Evolutionary conservation across 805 yeast genomes (phyloP), one percentile per base, ranked within the genome.

Genomic region (Saccharomyces cerevisiae): DNA sequence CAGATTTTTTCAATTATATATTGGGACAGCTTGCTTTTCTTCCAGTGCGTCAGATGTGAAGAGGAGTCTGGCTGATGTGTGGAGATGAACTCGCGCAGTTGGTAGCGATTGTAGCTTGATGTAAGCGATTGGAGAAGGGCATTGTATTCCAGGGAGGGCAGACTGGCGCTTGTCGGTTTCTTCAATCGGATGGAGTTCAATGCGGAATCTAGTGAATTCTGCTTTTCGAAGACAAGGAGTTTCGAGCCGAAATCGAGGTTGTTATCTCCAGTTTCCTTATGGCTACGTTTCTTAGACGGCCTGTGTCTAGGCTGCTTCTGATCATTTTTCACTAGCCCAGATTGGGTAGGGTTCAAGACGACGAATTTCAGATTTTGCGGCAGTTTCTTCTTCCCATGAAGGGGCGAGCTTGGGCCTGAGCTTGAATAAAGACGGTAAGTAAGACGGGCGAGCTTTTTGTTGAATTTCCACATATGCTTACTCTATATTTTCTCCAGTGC

Each of bases 331-430:
- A 61, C 51, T 5, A 65, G 52, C 2, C 70, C 70, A 2, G 69
- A 62, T 49, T 66, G 65, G 24, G 51, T 53, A 5, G 64, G 67
- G 51, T 64, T 61, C 26, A 69, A 51, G 1, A 69, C 70, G 2
- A 69, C 63, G 22, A 66, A 59, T 24, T 62, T 57, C 13, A 64
- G 61, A 32, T 59, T 65, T 26, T 50, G 43, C 14, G 72, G 71
- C 54, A 63, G 62, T 24, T 64, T 46, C 49, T 69, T 69, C 55
- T 59, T 66, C 3, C 71, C 72, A 17, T 51, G 22, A 8, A 46
- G 21, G 17, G 21, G 30, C 48, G 32, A 46, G 48, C 48, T 46
- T 6, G 32, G 30, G 31, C 48, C 48, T 11, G 30, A 46, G 21
- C 13, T 22, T 22, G 48, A 46, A 9, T 28, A 27, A 17, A 36